Percentiles rank a stretch among this genome's conserved stretches.
These are phyloP conservation scores for Penicillium canescens DNA, from an alignment of 495 filamentous ascomycete genomes.

Conservation along the genomic window DNA sequence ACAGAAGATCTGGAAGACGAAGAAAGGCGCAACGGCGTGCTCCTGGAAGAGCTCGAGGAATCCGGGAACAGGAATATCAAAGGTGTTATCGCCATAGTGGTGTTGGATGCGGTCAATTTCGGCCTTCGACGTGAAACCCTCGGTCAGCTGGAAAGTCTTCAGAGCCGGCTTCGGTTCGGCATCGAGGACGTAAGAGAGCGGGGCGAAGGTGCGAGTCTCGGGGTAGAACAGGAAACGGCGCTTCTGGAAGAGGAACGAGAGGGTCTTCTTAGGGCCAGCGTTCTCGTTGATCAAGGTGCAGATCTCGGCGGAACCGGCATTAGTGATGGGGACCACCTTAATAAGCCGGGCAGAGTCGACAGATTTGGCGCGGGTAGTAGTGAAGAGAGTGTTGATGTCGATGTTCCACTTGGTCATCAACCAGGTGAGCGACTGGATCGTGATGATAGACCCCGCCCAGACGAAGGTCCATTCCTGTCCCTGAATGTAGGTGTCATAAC, in stretches of 20 bases:
- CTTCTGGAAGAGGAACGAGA: slow-evolving; percentile 97
- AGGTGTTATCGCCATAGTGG: slow-evolving; percentile 95
- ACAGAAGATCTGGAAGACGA: slow-evolving; percentile 99
- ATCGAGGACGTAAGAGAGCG: slow-evolving; percentile 84
- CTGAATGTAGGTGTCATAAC: slow-evolving; percentile 86
- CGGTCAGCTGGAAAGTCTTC: slow-evolving; percentile 72
- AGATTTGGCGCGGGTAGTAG: slow-evolving; percentile 67
- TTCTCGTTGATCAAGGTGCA: slow-evolving; percentile 75
- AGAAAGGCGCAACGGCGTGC: slow-evolving; percentile 98
- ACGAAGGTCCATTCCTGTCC: slow-evolving; percentile 97
- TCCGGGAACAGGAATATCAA: slow-evolving; percentile 94
- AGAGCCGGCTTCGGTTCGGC: slow-evolving; percentile 75
- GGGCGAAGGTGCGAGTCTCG: slow-evolving; percentile 68
- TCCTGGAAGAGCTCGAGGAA: slow-evolving; percentile 97
- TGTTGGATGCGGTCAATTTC: slow-evolving; percentile 79
- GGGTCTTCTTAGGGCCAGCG: slow-evolving; percentile 66
- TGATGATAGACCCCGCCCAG: slow-evolving; percentile 83
- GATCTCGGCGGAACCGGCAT: slow-evolving; percentile 88
- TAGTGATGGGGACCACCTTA: slow-evolving; percentile 88
- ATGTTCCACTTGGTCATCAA: slow-evolving; percentile 98
- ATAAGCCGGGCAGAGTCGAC: slow-evolving; percentile 80
- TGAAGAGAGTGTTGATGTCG: slow-evolving; percentile 79
- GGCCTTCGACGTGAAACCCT: slow-evolving; percentile 66
- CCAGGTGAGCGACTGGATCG: slow-evolving; percentile 86
- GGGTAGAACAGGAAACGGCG: slow-evolving; percentile 86